phyloP scores from a whole-genome alignment of 371 early-diverging fungal species.

The Mucor mucedo region DNA sequence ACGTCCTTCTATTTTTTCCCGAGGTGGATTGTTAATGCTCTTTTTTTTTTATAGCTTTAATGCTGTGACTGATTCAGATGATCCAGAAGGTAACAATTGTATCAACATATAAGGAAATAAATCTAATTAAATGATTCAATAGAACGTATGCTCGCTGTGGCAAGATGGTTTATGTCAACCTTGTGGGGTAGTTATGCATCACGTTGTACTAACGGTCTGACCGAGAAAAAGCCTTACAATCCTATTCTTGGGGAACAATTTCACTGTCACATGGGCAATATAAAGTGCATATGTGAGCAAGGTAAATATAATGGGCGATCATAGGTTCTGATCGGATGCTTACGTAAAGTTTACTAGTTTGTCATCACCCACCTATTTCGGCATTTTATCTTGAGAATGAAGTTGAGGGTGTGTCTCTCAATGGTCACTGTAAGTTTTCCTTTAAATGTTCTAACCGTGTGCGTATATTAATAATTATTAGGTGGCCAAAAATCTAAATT shows the following conservation, averaged over 20 bases:
- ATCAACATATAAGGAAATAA: background rate
- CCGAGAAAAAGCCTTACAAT: constrained; percentile 82
- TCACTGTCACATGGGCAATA: constrained; percentile 43
- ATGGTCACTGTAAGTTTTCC: constrained; percentile 49
- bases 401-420: constrained; percentile 60
- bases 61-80: constrained; percentile 47
- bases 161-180: constrained; percentile 54
- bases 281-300: constrained; percentile 65
- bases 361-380: constrained; percentile 93
- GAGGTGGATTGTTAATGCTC: constrained; percentile 1
- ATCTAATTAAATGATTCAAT: background rate
- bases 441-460: too few species aligned
- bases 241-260: constrained; percentile 94
- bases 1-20: background rate
- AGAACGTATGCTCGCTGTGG: constrained; percentile 35
- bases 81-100: constrained; percentile 48
- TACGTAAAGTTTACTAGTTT: constrained; percentile 51
- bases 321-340: background rate
- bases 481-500: constrained; percentile 71
- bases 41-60: constrained; percentile 30
- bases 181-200: constrained; percentile 68
- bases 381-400: constrained; percentile 74
- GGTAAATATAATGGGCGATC: constrained; percentile 24
- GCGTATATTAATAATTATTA: background rate
- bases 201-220: constrained; percentile 37